A percentile compares a stretch with the other conserved stretches of the same genome.
Evolutionary conservation across 768 basidiomycete genomes (phyloP).

Genomic region (Auricularia sp.): DNA sequence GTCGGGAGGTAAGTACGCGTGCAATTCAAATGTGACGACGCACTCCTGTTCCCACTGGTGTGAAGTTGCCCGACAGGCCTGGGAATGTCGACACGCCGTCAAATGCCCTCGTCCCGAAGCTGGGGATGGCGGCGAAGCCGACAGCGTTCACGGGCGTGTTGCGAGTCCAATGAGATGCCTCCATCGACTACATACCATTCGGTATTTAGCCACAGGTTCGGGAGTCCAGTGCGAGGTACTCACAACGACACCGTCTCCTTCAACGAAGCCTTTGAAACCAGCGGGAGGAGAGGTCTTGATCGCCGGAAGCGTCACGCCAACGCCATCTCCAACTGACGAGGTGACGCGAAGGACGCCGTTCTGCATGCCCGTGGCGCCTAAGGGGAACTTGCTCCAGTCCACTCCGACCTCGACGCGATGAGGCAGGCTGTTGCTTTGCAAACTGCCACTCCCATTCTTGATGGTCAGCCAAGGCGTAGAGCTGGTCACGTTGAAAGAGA

Average conservation of each 20-base stretch:
- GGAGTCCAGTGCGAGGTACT: neutral
- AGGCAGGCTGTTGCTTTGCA: constrained; percentile 40
- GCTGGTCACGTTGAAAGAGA: constrained; percentile 41
- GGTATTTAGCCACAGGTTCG: neutral
- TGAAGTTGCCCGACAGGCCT: constrained; percentile 42
- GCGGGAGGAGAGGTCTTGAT: constrained; percentile 27
- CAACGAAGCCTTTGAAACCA: constrained; percentile 51
- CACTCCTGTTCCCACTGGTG: constrained; percentile 42
- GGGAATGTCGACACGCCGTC: constrained; percentile 55
- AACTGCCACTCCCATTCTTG: constrained; percentile 36
- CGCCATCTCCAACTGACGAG: constrained; percentile 26
- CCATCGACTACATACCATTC: constrained; percentile 32
- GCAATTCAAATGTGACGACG: constrained; percentile 31
- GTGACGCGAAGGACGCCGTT: constrained; percentile 37
- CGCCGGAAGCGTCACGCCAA: constrained; percentile 19
- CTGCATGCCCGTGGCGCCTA: constrained; percentile 28
- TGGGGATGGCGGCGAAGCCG: constrained; percentile 49
- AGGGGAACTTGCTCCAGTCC: constrained; percentile 40
- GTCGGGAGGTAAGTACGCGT: neutral
- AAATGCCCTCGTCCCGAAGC: constrained; percentile 44
- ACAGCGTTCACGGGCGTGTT: constrained; percentile 40
- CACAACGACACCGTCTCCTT: constrained; percentile 45
- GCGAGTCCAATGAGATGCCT: constrained; percentile 49
- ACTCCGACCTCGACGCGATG: constrained; percentile 47
- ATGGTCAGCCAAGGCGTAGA: constrained; percentile 48